Conservation (phyloP, 2,329 filamentous ascomycete species). For the Aureobasidium sp. region DNA sequence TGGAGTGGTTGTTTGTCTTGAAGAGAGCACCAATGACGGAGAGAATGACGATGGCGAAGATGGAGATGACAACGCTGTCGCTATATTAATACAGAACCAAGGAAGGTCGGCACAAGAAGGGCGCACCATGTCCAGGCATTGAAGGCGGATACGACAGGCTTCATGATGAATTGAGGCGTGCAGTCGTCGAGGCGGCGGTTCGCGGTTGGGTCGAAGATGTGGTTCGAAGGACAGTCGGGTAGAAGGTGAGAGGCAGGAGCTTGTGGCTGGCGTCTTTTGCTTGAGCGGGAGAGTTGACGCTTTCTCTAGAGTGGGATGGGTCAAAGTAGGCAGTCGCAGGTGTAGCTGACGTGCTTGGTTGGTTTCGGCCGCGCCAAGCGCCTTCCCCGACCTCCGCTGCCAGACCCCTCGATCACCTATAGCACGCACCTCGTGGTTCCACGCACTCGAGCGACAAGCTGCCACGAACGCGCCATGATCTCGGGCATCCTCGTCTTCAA, state of each 20-base stretch:
- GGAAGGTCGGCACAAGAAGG: background rate
- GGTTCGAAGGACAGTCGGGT: background rate
- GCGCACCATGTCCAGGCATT: constrained; percentile 92
- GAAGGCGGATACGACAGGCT: constrained; percentile 83
- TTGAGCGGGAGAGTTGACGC: background rate
- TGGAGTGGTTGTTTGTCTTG: constrained; percentile 67
- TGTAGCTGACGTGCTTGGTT: background rate
- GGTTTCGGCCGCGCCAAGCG: background rate
- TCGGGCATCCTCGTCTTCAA: constrained; percentile 98
- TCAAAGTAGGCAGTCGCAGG: background rate
- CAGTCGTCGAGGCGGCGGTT: background rate
- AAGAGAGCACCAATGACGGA: constrained; percentile 64
- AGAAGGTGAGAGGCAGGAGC: background rate
- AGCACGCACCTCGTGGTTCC: background rate
- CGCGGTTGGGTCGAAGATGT: background rate
- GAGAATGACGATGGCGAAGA: constrained; percentile 57
- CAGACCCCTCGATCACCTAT: background rate
- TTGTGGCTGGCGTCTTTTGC: too few relatives aligned
- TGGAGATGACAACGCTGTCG: constrained; percentile 59
- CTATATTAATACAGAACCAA: constrained; percentile 16
- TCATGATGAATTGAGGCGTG: constrained; percentile 54
- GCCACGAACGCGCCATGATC: constrained; percentile 58
- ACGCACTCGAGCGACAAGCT: background rate
- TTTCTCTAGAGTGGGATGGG: background rate
- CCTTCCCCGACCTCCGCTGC: background rate